Evolutionary conservation across 257 asterid genomes (phyloP).

Genomic region (Nicotiana paniculata): DNA sequence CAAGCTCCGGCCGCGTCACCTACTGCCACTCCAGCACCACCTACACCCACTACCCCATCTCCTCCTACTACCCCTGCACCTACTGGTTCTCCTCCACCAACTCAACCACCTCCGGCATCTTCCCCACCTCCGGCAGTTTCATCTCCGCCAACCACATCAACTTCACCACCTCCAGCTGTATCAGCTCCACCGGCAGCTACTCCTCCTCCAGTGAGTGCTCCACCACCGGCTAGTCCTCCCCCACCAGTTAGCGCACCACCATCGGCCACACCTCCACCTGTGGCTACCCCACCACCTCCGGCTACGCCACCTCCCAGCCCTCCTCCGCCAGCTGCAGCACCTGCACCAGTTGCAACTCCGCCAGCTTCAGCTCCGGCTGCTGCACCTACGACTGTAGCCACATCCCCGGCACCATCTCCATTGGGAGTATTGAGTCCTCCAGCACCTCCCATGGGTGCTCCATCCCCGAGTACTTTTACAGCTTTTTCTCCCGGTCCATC

Average conservation of each 20-base stretch:
- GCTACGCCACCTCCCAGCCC: conserved; percentile 42
- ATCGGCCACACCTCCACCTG: conserved; percentile 32
- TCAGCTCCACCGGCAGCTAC: conserved; percentile 25
- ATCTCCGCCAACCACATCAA: conserved; percentile 15
- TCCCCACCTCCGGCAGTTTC: conserved; percentile 25
- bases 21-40: conserved; percentile 24
- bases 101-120: conserved; percentile 27
- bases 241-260: conserved; percentile 34
- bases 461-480: conserved; percentile 35
- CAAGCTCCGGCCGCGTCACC: conserved; percentile 65
- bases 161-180: not conserved
- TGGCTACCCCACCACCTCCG: conserved; percentile 36
- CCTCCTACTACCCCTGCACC: conserved; percentile 31
- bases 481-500: conserved; percentile 58
- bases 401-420: conserved; percentile 56
- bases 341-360: conserved; percentile 50
- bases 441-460: conserved; percentile 55
- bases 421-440: conserved; percentile 46
- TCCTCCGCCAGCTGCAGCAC: conserved; percentile 29
- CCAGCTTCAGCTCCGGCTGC: conserved; percentile 47
- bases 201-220: conserved; percentile 16
- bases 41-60: conserved; percentile 14
- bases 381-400: conserved; percentile 24
- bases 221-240: conserved; percentile 25
- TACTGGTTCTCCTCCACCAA: conserved; percentile 29